Conservation (phyloP, 1,284 basidiomycete genomes). For the Microbotryomycetes sp. region DNA sequence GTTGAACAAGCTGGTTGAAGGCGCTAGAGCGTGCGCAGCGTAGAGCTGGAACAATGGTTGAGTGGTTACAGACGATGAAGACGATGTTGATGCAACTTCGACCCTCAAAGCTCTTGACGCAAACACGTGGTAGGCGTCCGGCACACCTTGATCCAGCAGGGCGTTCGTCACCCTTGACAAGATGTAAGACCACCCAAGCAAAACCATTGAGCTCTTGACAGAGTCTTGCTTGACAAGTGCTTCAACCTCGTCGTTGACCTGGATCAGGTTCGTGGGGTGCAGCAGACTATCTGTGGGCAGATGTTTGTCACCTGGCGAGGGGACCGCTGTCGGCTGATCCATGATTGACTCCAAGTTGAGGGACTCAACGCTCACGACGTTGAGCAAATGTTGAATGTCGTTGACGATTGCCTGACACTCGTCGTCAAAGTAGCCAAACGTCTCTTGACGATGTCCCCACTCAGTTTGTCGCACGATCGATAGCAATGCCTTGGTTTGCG, state of each 20-base stretch:
- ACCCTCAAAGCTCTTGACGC: conserved; percentile 26
- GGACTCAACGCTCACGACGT: conserved; percentile 68
- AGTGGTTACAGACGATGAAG: conserved; percentile 23
- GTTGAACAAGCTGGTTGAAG: conserved; percentile 38
- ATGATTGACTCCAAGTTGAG: conserved; percentile 70
- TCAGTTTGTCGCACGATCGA: conserved; percentile 59
- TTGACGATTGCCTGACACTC: conserved; percentile 60
- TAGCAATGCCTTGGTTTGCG: conserved; percentile 57
- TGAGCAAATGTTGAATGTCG: conserved; percentile 66
- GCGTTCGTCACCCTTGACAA: conserved; percentile 46
- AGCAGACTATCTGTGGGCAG: conserved; percentile 40
- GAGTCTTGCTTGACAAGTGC: conserved; percentile 48
- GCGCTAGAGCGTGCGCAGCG: conserved; percentile 41
- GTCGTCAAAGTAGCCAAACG: conserved; percentile 57
- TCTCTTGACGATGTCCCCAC: conserved; percentile 61
- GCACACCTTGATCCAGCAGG: conserved; percentile 34
- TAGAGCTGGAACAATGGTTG: conserved; percentile 42
- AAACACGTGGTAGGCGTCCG: conserved; percentile 29
- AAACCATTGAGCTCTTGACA: conserved; percentile 59
- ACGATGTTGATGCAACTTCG: conserved; percentile 27
- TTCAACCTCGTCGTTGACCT: conserved; percentile 58
- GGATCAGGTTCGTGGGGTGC: conserved; percentile 45
- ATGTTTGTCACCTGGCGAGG: conserved; percentile 49
- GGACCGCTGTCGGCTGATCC: conserved; percentile 50
- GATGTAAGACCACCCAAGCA: conserved; percentile 71